These are phyloP conservation scores for Lipomyces lipofer DNA, from an alignment of 805 yeast species.

Conservation along the genomic window DNA sequence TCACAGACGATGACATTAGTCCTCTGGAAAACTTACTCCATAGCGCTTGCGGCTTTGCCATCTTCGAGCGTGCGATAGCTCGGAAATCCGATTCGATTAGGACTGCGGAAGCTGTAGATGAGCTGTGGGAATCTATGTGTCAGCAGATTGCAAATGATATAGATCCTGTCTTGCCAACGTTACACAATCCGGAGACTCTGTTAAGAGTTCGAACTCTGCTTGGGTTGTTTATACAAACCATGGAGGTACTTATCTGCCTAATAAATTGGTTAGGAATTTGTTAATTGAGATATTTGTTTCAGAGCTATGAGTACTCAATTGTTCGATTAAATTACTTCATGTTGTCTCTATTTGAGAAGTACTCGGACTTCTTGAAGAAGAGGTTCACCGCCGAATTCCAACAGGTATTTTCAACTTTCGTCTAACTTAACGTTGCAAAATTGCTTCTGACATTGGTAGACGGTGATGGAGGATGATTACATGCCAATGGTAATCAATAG, in stretches of 20 bases:
- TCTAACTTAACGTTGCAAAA: too few relatives aligned
- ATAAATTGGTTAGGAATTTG: neutral
- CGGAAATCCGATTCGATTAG: constrained; percentile 59
- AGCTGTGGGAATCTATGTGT: constrained; percentile 71
- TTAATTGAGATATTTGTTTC: too few relatives aligned
- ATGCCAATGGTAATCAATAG: constrained; percentile 79
- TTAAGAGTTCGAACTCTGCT: constrained; percentile 59
- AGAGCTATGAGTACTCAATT: constrained; percentile 61
- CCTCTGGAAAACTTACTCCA: constrained; percentile 58
- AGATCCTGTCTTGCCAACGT: constrained; percentile 42
- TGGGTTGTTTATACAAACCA: constrained; percentile 70
- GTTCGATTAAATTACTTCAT: constrained; percentile 63
- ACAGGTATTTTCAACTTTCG: too few relatives aligned
- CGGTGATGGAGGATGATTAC: constrained; percentile 77
- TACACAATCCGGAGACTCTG: constrained; percentile 41
- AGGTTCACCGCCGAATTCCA: constrained; percentile 63
- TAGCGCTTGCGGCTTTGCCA: constrained; percentile 71
- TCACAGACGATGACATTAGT: constrained; percentile 31
- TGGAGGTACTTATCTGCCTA: too few relatives aligned
- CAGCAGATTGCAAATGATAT: constrained; percentile 37
- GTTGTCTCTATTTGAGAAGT: constrained; percentile 58
- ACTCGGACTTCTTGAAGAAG: constrained; percentile 55
- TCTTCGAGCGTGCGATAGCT: constrained; percentile 70
- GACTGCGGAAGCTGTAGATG: constrained; percentile 63
- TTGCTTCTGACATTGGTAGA: too few relatives aligned